Evolutionary conservation across 495 filamentous ascomycete genomes (phyloP).

Genomic region (Ramalina intermedia): DNA sequence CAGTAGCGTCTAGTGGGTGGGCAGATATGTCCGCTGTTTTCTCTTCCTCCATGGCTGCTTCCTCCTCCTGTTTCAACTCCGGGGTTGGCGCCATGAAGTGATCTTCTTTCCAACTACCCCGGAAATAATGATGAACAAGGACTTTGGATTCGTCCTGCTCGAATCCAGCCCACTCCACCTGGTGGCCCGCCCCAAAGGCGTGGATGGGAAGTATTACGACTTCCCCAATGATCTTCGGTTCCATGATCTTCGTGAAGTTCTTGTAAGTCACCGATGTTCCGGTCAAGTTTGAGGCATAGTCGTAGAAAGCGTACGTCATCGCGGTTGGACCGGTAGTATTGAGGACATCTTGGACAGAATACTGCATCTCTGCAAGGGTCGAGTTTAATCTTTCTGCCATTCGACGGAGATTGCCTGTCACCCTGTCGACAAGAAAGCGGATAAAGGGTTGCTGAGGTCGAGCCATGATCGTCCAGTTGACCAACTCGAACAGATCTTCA

Average conservation of each 20-base stretch:
- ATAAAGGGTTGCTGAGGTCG: slow-evolving; percentile 23
- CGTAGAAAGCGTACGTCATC: slow-evolving; percentile 10
- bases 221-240: slow-evolving; percentile 16
- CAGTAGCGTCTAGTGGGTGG: not conserved
- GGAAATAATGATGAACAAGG: slow-evolving; percentile 21
- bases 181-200: slow-evolving; percentile 16
- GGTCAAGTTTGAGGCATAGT: slow-evolving; percentile 5
- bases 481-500: slow-evolving; percentile 22
- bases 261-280: slow-evolving; percentile 1
- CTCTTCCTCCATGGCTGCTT: not conserved
- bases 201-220: slow-evolving; percentile 20
- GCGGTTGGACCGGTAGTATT: slow-evolving; percentile 16
- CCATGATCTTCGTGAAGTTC: slow-evolving; percentile 13
- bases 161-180: slow-evolving; percentile 6
- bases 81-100: slow-evolving; percentile 8
- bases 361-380: slow-evolving; percentile 2
- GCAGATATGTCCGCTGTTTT: not conserved
- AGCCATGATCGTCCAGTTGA: slow-evolving; percentile 29
- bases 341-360: slow-evolving; percentile 12
- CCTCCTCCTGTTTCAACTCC: not conserved
- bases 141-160: slow-evolving; percentile 11
- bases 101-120: slow-evolving; percentile 20
- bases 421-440: slow-evolving; percentile 7
- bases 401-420: slow-evolving; percentile 15
- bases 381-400: not conserved